Evolutionary conservation across 23 red algal genomes (phyloP).

Genomic region (Cyanidium caldarium): DNA sequence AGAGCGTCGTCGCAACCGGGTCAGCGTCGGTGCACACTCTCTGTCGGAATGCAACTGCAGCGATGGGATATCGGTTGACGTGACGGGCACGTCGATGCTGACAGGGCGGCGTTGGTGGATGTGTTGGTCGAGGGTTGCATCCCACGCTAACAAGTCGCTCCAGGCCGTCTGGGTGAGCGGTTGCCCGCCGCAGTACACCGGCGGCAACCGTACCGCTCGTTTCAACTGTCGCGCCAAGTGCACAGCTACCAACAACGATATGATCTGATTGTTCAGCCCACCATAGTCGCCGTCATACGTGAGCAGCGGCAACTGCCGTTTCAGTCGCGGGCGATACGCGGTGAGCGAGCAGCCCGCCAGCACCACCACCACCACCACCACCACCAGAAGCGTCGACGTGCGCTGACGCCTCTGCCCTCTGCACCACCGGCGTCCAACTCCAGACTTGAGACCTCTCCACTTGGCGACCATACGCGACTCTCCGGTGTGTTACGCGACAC

Average conservation of each 20-base stretch:
- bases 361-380: too few species aligned
- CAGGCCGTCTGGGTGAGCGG: not conserved
- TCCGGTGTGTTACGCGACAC: too few species aligned
- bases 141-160: not conserved
- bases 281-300: not conserved
- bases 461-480: too few species aligned
- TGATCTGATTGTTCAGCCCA: not conserved
- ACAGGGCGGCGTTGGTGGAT: too few species aligned
- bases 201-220: not conserved
- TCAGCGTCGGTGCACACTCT: not conserved
- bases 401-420: too few species aligned
- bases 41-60: not conserved
- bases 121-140: not conserved
- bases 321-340: too few species aligned
- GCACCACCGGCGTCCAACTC: too few species aligned
- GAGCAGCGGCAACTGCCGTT: too few species aligned
- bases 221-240: not conserved
- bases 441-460: too few species aligned
- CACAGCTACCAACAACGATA: not conserved
- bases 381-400: too few species aligned
- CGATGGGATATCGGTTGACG: too few species aligned
- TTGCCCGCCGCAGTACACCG: not conserved
- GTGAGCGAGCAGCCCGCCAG: too few species aligned
- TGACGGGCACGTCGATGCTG: not conserved
- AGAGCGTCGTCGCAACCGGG: not conserved